These are phyloP conservation scores for Kentomonas sorsogonicus DNA, from an alignment of 208 protist species.

Conservation along the genomic window DNA sequence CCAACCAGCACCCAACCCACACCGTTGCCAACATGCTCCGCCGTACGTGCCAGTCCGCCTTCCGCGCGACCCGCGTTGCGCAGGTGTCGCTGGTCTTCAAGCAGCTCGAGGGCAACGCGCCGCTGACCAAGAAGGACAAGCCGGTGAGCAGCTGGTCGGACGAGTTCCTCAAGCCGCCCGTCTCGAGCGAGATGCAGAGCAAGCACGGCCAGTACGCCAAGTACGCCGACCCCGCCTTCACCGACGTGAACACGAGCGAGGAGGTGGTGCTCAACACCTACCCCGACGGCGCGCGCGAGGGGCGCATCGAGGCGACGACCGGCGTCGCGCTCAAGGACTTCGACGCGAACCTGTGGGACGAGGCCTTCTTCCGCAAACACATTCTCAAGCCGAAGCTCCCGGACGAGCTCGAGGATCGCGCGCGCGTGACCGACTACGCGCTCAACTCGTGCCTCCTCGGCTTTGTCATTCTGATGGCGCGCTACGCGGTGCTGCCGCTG, in stretches of 20 bases:
- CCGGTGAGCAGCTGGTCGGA: conserved; percentile 78
- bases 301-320: conserved; percentile 78
- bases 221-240: conserved; percentile 79
- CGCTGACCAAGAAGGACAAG: conserved; percentile 81
- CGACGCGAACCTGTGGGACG: conserved; percentile 84
- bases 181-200: conserved; percentile 59
- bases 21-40: conserved; percentile 54
- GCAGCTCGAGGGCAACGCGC: conserved; percentile 72
- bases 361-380: conserved; percentile 91
- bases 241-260: conserved; percentile 67
- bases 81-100: conserved; percentile 73
- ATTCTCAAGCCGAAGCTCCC: conserved; percentile 87
- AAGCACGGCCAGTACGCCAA: conserved; percentile 86
- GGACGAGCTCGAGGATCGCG: conserved; percentile 73
- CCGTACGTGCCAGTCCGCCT: conserved; percentile 43
- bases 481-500: conserved; percentile 76
- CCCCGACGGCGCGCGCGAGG: conserved; percentile 61
- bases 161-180: conserved; percentile 80
- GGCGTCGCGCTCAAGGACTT: conserved; percentile 84
- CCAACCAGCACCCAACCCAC: too few relatives aligned
- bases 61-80: conserved; percentile 56
- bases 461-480: conserved; percentile 78
- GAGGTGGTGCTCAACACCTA: conserved; percentile 91
- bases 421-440: conserved; percentile 83
- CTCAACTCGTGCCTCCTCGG: conserved; percentile 81